These are phyloP conservation scores for Colletotrichum zoysiae DNA, from an alignment of 2,329 filamentous ascomycete genomes.

Conservation along the genomic window DNA sequence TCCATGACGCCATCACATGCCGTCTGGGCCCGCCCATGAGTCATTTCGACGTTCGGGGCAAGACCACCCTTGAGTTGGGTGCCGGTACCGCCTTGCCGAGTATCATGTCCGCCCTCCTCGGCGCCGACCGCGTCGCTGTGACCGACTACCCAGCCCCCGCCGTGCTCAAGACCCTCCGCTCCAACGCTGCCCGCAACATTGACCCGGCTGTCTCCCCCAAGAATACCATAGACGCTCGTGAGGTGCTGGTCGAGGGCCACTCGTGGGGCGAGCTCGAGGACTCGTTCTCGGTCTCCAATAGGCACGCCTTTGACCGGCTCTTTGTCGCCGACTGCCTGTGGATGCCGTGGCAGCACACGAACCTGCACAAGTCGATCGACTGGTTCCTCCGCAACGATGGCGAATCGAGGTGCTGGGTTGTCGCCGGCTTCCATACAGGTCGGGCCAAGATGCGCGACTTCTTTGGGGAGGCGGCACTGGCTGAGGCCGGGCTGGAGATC, in stretches of 20 bases:
- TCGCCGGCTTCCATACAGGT: slow-evolving; percentile 80
- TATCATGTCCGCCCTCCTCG: slow-evolving; percentile 62
- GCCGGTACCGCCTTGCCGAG: slow-evolving; percentile 72
- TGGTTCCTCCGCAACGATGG: slow-evolving; percentile 67
- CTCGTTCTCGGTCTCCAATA: slow-evolving; percentile 47
- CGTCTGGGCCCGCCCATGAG: slow-evolving; percentile 35
- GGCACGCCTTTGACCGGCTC: slow-evolving; percentile 68
- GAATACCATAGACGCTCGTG: slow-evolving; percentile 41
- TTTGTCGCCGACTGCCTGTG: slow-evolving; percentile 81
- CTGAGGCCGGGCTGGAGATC: slow-evolving; percentile 66
- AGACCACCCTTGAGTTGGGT: slow-evolving; percentile 73
- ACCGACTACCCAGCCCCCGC: slow-evolving; percentile 76
- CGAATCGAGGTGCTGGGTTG: slow-evolving; percentile 69
- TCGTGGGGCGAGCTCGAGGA: slow-evolving; percentile 70
- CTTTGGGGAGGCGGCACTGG: slow-evolving; percentile 65
- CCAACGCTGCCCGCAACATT: slow-evolving; percentile 69
- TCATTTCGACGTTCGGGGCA: slow-evolving; percentile 62
- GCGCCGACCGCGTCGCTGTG: slow-evolving; percentile 65
- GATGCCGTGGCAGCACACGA: slow-evolving; percentile 80
- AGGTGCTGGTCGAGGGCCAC: slow-evolving; percentile 68
- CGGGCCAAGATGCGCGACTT: slow-evolving; percentile 74
- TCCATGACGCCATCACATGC: slow-evolving; percentile 31
- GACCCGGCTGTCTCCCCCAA: slow-evolving; percentile 50
- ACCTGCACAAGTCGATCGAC: slow-evolving; percentile 71
- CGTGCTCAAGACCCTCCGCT: slow-evolving; percentile 69